Percentiles rank a stretch among this genome's conserved stretches.
Conservation (phyloP, 306 rosid genomes). For the Potentilla sterilis region DNA sequence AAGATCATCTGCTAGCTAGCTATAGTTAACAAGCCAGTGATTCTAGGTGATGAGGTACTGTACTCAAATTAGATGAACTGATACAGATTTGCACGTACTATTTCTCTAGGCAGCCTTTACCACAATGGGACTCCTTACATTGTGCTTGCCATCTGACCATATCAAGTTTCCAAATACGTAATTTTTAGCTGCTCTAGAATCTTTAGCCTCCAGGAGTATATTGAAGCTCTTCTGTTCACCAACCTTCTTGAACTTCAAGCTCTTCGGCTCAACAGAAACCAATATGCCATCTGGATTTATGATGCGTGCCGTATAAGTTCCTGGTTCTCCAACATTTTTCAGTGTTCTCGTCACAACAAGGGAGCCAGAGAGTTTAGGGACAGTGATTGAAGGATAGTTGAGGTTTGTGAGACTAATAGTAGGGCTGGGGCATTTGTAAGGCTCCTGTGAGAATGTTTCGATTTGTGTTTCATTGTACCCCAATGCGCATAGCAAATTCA, state of each 20-base stretch:
- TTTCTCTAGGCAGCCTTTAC: conserved; percentile 43
- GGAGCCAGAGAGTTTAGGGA: conserved; percentile 58
- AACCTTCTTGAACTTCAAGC: conserved; percentile 50
- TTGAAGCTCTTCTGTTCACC: conserved; percentile 69
- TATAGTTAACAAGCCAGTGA: neutral
- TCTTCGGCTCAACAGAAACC: conserved; percentile 55
- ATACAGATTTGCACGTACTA: neutral
- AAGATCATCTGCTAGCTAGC: neutral
- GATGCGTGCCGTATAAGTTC: conserved; percentile 47
- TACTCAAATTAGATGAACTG: conserved; percentile 10
- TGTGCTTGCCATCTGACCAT: conserved; percentile 82
- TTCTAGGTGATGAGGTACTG: neutral
- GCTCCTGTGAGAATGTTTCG: conserved; percentile 36
- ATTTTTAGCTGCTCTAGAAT: conserved; percentile 30
- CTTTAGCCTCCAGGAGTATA: conserved; percentile 37
- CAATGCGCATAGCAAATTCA: conserved; percentile 59
- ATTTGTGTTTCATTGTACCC: conserved; percentile 59
- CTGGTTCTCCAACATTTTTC: conserved; percentile 75
- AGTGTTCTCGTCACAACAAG: conserved; percentile 52
- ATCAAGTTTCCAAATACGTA: conserved; percentile 67
- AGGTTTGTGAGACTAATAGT: conserved; percentile 45
- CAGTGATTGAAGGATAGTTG: conserved; percentile 83
- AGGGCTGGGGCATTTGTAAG: conserved; percentile 42
- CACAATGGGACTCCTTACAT: conserved; percentile 75
- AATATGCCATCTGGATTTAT: conserved; percentile 46